Conservation (phyloP, 2,329 filamentous ascomycete genomes). For the Amauroascus verrucosus region DNA sequence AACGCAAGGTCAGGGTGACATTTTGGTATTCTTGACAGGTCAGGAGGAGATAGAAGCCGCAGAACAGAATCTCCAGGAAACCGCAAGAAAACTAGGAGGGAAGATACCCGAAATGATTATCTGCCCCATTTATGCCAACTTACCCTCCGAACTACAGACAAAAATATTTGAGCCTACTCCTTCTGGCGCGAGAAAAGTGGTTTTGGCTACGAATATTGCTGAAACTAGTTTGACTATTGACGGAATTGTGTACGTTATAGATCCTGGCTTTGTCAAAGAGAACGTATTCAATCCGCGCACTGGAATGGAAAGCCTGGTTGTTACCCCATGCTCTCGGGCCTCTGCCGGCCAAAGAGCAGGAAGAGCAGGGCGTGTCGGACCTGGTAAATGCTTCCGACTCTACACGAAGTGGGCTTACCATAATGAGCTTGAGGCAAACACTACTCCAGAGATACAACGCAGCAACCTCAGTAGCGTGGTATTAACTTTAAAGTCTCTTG, state of each 20-base stretch:
- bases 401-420: constrained; percentile 92
- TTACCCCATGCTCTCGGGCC: constrained; percentile 82
- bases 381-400: constrained; percentile 84
- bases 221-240: constrained; percentile 94
- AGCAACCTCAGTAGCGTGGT: constrained; percentile 80
- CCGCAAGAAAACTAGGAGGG: constrained; percentile 71
- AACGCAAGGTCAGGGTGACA: constrained; percentile 73
- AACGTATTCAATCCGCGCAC: constrained; percentile 86
- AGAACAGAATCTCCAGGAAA: constrained; percentile 73
- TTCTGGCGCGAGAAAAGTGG: constrained; percentile 73
- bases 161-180: constrained; percentile 95
- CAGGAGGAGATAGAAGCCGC: constrained; percentile 93
- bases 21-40: constrained; percentile 87
- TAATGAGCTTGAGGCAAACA: constrained; percentile 88
- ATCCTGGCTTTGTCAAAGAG: constrained; percentile 90
- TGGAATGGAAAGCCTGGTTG: constrained; percentile 83
- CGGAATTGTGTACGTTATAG: constrained; percentile 91
- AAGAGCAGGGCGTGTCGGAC: constrained; percentile 80
- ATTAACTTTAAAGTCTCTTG: constrained; percentile 74
- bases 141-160: constrained; percentile 80
- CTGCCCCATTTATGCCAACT: constrained; percentile 85
- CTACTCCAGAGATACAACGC: constrained; percentile 84
- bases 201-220: constrained; percentile 92
- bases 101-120: constrained; percentile 80
- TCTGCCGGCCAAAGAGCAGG: constrained; percentile 89